Evolutionary conservation across 306 rosid genomes (phyloP).

Genomic region (Morella rubra): DNA sequence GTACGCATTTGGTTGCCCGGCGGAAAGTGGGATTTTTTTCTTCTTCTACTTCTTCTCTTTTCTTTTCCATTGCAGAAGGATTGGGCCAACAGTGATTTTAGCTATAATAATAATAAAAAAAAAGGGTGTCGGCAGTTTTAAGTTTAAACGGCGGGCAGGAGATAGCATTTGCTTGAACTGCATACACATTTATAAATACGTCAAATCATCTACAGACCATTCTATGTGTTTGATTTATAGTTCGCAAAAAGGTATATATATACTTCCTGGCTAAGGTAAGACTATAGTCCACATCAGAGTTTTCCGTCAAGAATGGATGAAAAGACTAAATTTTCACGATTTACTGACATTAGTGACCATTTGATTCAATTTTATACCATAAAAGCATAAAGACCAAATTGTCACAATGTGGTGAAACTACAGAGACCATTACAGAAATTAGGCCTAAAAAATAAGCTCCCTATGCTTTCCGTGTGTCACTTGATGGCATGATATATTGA

Average conservation of each 20-base stretch:
- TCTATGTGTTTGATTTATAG: not conserved
- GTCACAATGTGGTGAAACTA: no score
- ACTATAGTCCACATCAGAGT: not conserved
- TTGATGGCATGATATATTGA: conserved; percentile 29
- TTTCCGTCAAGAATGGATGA: no score
- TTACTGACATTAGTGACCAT: no score
- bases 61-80: not conserved
- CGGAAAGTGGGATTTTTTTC: no score
- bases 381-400: no score
- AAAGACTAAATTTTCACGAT: no score
- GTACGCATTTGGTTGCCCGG: not conserved
- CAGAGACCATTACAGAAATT: no score
- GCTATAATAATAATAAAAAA: not conserved
- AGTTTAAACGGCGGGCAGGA: no score
- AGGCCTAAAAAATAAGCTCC: conserved; percentile 16
- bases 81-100: not conserved
- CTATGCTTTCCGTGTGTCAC: conserved; percentile 44
- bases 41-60: not conserved
- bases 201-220: not conserved
- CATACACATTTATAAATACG: not conserved
- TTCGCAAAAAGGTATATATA: not conserved
- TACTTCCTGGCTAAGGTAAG: conserved; percentile 21
- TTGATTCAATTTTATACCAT: no score
- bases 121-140: not conserved
- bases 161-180: not conserved